Conservation (phyloP, 108 stramenopile species). For the Craspedostauros australis region DNA sequence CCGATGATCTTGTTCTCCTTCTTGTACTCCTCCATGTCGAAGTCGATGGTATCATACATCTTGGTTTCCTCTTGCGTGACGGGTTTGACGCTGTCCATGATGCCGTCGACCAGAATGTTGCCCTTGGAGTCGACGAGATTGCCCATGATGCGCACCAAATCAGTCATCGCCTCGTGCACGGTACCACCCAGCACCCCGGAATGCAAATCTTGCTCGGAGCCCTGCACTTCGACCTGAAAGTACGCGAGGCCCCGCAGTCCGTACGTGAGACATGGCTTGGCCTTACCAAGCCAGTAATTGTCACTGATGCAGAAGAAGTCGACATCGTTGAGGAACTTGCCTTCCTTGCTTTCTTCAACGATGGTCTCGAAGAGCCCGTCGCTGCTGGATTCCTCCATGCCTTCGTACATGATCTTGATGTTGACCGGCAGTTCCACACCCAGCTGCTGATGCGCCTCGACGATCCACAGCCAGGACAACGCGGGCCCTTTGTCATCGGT, state of each 20-base stretch:
- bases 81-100: constrained; percentile 69
- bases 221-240: constrained; percentile 59
- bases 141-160: constrained; percentile 62
- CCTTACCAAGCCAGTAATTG: constrained; percentile 74
- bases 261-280: constrained; percentile 78
- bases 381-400: constrained; percentile 81
- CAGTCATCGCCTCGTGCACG: constrained; percentile 81
- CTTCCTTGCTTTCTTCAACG: constrained; percentile 42
- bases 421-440: constrained; percentile 62
- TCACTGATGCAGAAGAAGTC: constrained; percentile 66
- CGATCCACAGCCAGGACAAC: constrained; percentile 73
- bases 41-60: constrained; percentile 68
- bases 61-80: constrained; percentile 65
- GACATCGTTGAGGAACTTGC: constrained; percentile 68
- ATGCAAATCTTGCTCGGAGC: constrained; percentile 72
- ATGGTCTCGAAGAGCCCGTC: constrained; percentile 74
- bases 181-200: constrained; percentile 75
- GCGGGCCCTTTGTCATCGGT: constrained; percentile 87
- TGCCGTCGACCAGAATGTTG: constrained; percentile 63
- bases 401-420: constrained; percentile 74
- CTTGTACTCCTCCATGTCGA: constrained; percentile 57
- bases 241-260: constrained; percentile 76
- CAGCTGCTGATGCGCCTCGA: constrained; percentile 61
- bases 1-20: constrained; percentile 44
- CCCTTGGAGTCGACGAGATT: constrained; percentile 65